These are phyloP conservation scores for Ambrosia hybrid DNA, from an alignment of 140 eudicot genomes.

Conservation along the genomic window DNA sequence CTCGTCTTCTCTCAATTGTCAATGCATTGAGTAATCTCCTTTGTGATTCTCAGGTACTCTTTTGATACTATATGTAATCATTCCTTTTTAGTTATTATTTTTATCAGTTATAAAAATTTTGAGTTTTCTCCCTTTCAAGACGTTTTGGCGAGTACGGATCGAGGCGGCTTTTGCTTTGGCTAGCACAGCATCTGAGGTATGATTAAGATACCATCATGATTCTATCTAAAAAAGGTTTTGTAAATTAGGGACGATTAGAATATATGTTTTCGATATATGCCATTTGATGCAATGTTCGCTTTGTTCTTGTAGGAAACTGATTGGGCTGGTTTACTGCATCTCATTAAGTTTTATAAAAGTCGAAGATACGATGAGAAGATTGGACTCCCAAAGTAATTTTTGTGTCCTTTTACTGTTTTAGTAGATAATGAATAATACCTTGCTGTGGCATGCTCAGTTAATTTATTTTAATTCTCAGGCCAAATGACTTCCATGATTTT, in stretches of 20 bases:
- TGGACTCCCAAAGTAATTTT: constrained; percentile 82
- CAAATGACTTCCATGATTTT: constrained; percentile 92
- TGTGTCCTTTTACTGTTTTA: constrained; percentile 11
- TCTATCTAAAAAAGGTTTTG: not conserved
- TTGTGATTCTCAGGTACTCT: constrained; percentile 71
- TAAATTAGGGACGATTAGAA: constrained; percentile 3
- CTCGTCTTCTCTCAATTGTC: constrained; percentile 68
- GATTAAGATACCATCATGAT: not conserved
- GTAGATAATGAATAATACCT: constrained; percentile 7
- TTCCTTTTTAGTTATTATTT: constrained; percentile 7
- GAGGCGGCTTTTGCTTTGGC: constrained; percentile 97
- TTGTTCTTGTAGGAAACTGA: constrained; percentile 70
- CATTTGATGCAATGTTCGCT: not conserved
- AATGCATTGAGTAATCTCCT: constrained; percentile 69
- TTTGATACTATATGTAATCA: not conserved
- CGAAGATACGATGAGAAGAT: constrained; percentile 76
- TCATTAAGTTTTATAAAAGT: constrained; percentile 78
- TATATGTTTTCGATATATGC: not conserved
- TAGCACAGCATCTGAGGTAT: constrained; percentile 80
- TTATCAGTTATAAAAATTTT: not conserved
- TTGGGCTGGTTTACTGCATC: constrained; percentile 83
- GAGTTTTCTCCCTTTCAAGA: constrained; percentile 45
- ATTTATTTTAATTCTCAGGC: constrained; percentile 50
- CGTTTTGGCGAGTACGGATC: constrained; percentile 91
- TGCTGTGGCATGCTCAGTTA: constrained; percentile 16